Base-by-base conservation (phyloP, 2,329 filamentous ascomycete species). In the Colletotrichum sp. region DNA sequence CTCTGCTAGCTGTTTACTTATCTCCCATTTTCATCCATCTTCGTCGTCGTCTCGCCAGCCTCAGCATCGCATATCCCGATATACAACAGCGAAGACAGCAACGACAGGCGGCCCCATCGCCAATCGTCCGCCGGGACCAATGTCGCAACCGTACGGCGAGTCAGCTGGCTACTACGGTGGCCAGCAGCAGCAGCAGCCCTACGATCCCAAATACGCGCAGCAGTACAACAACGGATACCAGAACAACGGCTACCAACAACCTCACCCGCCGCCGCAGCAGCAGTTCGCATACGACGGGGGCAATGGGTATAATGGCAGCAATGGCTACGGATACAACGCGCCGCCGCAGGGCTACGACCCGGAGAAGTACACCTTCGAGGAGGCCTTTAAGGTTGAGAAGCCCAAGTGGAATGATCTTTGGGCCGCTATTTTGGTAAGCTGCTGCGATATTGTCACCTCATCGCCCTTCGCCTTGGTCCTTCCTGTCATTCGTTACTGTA, bases 351-450 rank as follows among this genome's bases (percentile, higher is more conserved):
- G 86, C 68, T 79, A 82, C 36, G 82, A 85, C 57, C 83, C 84
- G 69, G 88, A 90, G 77, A 91, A 91, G 81, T 86, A 87, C 39
- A 86, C 86, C 34, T 98, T 98, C 82, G 92, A 96, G 24, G 91
- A 98, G 81, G 91, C 93, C 2, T 98, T 99, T 88, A 93, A 93
- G 85, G 85, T 98, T 68, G 91, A 95, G 68, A 93, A 88, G 78
- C 95, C 95, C n/a, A 98, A 96, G 84, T 98, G 90, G 86, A 95
- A 98, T 81, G 96, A 99, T 83, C 82, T 95, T 30, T 98, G 96
- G 96, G 96, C 96, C 5, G 96, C 94, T 6, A 86, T 98, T 55
- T 87, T 98, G 81, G 93, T 94, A 84, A 84, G 16, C 64, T 83
- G 16, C 64, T 83, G 44, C 0, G 44, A 52, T 21, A 4, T 52